Evolutionary conservation across 2,329 filamentous ascomycete species (phyloP), one percentile per base, ranked within the genome.

Genomic region (Paramyrothecium roridum): DNA sequence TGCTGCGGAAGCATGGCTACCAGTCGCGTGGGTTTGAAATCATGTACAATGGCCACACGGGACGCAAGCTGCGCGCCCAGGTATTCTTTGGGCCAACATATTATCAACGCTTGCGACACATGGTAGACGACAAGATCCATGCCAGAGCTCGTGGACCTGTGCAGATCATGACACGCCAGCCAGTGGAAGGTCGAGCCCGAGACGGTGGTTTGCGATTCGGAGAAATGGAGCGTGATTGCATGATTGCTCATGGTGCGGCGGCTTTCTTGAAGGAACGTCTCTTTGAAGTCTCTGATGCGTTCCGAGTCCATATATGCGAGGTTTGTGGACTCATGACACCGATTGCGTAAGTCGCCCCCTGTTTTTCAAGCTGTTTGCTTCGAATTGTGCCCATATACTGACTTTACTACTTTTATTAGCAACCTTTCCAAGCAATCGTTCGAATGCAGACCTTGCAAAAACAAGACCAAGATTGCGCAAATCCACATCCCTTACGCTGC

Each of bases 151-250:
- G 95, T 71, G 95, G 96, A 37, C 95, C 95, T 1, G 90, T 96
- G 21, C 95, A 99, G 76, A 99, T 99, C 68, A 85, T 99, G 77
- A 99, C 95, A 3, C 84, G 96, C 56, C 95, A 99, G 74, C 95
- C 95, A 19, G 95, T 99, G 16, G 95, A 99, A 77, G 95, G 95
- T 89, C 90, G 96, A 85, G 95, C 95, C 3, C 83, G 96, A 75
- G 96, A 99, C 71, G 95, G 95, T 83, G 95, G 95, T 80, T 83
- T 99, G 48, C 93, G 96, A 71, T 99, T 99, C 85, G 95, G 95
- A 87, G 95, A 99, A 81, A 99, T 99, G 95, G 96, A 99, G 77
- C 93, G 96, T 79, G 96, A 99, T 85, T 99, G 95, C 73, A 99
- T 99, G 95, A 99, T 99, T 79, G 92, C 96, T n/a, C 96, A 99